Percentiles rank a stretch among this genome's conserved stretches.
Evolutionary conservation across 345 rosid species (phyloP).

Genomic region (Brassica carinata): DNA sequence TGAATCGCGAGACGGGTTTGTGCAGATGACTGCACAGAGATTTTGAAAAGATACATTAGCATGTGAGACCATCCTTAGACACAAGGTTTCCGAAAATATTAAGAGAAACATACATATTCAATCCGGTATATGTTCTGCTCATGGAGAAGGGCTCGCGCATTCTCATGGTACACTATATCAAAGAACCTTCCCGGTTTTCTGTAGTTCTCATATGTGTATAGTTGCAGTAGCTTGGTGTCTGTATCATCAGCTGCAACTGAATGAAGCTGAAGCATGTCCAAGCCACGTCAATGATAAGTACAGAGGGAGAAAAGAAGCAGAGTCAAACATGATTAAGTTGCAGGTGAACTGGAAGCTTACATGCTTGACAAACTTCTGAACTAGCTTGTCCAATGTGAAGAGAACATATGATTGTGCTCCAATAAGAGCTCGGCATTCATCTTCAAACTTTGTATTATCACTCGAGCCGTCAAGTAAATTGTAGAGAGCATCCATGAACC

Average conservation of each 20-base stretch:
- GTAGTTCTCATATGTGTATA: slow-evolving; percentile 78
- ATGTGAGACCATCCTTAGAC: not conserved
- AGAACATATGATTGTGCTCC: slow-evolving; percentile 95
- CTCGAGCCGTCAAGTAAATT: slow-evolving; percentile 89
- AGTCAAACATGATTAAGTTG: slow-evolving; percentile 1
- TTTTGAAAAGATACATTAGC: slow-evolving; percentile 10
- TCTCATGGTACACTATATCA: slow-evolving; percentile 83
- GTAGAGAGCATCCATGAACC: slow-evolving; percentile 93
- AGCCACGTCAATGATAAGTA: slow-evolving; percentile 10
- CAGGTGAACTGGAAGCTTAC: slow-evolving; percentile 46
- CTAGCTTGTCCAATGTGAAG: slow-evolving; percentile 92
- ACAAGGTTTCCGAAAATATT: not conserved
- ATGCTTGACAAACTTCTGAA: slow-evolving; percentile 90
- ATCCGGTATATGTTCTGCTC: slow-evolving; percentile 89
- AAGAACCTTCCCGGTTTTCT: slow-evolving; percentile 71
- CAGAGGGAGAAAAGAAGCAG: slow-evolving; percentile 6
- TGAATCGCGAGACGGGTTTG: slow-evolving; percentile 73
- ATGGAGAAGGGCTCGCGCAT: slow-evolving; percentile 80
- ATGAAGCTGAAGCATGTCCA: slow-evolving; percentile 68
- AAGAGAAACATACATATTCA: slow-evolving; percentile 71
- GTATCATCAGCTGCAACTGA: slow-evolving; percentile 82
- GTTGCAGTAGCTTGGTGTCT: slow-evolving; percentile 89
- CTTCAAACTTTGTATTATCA: slow-evolving; percentile 94
- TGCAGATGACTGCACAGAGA: slow-evolving; percentile 56
- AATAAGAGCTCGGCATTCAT: slow-evolving; percentile 93